Base-by-base conservation (phyloP, 1,139 yeast species). In the Hyphopichia burtonii region DNA sequence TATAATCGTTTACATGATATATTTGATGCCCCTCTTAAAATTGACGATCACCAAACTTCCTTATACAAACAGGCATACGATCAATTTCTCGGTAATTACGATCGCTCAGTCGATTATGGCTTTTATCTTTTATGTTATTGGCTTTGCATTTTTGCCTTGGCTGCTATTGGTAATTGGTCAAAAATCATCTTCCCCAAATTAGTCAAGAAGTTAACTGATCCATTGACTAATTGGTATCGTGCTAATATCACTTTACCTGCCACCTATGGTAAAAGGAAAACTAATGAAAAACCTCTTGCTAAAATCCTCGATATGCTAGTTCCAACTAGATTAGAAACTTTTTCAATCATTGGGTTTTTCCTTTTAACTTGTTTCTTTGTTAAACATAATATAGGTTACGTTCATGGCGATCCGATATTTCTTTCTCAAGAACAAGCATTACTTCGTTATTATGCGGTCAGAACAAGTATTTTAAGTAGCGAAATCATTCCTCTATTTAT, bases 261-360 rank as follows among this genome's bases (percentile, higher is more conserved):
- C 10, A 52, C 66, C 2, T 40, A 42, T 11, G 60, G 61, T 0
- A 51, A 41, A 34, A 44, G 49, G 4, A 65, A 64, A 41, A 62
- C 72, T 18, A 47, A 49, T 20, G 70, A 63, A 41, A 48, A 51
- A 34, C 52, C 52, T 12, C 48, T 61, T 17, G 54, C 64, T 25
- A 56, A 62, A 5, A 44, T 63, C 22, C 55, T 71, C 20, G 65
- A 71, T 57, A 46, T 61, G 66, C 35, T 74, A 32, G 58, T 83
- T 11, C 96, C 96, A 0, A 78, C 90, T 0, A 71, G 94, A 44
- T 63, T 77, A 46, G 94, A 85, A 59, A 56, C 82, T 0, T 46
- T 79, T 7, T 63, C 79, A 36, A 62, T 83, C 16, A 47, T 63
- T 10, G 64, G 76, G 9, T 83, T 80, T 58, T 51, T 76, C 11